These are phyloP conservation scores for Xanthoparmelia taractica DNA, from an alignment of 495 filamentous ascomycete genomes.

Conservation along the genomic window DNA sequence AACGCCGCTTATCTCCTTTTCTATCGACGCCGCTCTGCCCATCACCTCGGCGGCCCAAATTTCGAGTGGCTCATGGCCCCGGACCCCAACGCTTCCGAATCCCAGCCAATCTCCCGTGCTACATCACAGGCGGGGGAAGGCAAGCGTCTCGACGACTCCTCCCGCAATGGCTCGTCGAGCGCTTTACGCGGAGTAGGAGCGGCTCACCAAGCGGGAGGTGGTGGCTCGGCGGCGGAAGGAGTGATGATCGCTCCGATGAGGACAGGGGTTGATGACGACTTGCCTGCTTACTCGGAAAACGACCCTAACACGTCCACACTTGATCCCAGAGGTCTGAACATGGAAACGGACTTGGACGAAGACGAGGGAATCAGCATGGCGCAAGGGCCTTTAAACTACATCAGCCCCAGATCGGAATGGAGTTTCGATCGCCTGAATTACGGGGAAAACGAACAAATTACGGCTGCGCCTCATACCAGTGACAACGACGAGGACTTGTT, in stretches of 20 bases:
- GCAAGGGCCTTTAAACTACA: conserved; percentile 24
- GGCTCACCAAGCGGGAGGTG: conserved; percentile 59
- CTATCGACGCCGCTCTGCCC: conserved; percentile 76
- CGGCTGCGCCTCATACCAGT: conserved; percentile 24
- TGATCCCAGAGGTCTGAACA: conserved; percentile 29
- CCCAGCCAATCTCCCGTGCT: conserved; percentile 42
- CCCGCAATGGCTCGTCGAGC: conserved; percentile 79
- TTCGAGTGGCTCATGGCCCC: conserved; percentile 60
- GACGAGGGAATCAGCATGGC: conserved; percentile 26
- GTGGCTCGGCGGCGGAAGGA: conserved; percentile 38
- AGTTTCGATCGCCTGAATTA: conserved; percentile 22
- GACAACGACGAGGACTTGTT: conserved; percentile 34
- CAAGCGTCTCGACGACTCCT: conserved; percentile 76
- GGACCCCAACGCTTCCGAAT: conserved; percentile 41
- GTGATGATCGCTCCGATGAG: conserved; percentile 16
- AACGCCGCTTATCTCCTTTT: conserved; percentile 85
- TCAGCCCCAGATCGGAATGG: conserved; percentile 35
- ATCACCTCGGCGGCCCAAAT: conserved; percentile 66
- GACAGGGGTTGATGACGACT: conserved; percentile 20
- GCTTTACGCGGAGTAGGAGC: conserved; percentile 66
- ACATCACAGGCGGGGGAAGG: conserved; percentile 66
- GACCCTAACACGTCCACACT: conserved; percentile 24
- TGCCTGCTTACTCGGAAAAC: conserved; percentile 25
- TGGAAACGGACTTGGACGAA: conserved; percentile 30
- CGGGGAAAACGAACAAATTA: conserved; percentile 32